Evolutionary conservation across 371 early-diverging fungal genomes (phyloP).

Genomic region (Gilbertella persicaria): DNA sequence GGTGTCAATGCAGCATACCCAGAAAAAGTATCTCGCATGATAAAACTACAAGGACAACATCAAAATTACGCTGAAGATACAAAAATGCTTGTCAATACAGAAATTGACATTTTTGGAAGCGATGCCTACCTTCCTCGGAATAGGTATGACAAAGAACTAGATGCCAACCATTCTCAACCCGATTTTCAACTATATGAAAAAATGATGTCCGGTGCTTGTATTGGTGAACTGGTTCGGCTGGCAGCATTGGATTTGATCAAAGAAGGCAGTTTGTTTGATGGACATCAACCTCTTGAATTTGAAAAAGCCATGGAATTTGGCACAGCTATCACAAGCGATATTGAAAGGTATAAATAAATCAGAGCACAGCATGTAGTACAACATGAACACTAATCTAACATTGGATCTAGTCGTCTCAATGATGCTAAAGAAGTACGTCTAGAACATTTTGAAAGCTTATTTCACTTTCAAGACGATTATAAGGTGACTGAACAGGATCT

Average conservation of each 20-base stretch:
- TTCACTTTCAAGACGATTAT: conserved; percentile 18
- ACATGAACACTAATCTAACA: conserved; percentile 2
- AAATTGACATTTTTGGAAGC: conserved; percentile 72
- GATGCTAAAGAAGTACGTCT: conserved; percentile 7
- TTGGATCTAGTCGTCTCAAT: conserved; percentile 9
- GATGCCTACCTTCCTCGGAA: conserved; percentile 67
- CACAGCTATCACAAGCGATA: conserved; percentile 72
- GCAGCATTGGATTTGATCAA: conserved; percentile 67
- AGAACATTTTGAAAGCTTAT: conserved; percentile 16
- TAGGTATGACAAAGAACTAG: conserved; percentile 63
- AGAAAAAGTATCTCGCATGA: conserved; percentile 69
- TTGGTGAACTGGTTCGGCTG: conserved; percentile 76
- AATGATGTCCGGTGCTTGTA: conserved; percentile 80
- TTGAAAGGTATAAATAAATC: conserved; percentile 35
- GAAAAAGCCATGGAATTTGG: conserved; percentile 78
- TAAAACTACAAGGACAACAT: conserved; percentile 61
- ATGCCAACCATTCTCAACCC: conserved; percentile 62
- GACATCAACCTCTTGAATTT: conserved; percentile 63
- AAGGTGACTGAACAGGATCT: conserved; percentile 15
- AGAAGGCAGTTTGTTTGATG: conserved; percentile 40
- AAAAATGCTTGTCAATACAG: conserved; percentile 74
- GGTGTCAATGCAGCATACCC: conserved; percentile 87
- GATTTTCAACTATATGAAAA: conserved; percentile 73
- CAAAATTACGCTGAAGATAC: conserved; percentile 27
- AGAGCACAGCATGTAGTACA: conserved; percentile 2